A percentile compares a stretch with the other conserved stretches of the same genome.
phyloP scores from a whole-genome alignment of 2,329 filamentous ascomycete genomes.

The Aspergillus aculeatus region DNA sequence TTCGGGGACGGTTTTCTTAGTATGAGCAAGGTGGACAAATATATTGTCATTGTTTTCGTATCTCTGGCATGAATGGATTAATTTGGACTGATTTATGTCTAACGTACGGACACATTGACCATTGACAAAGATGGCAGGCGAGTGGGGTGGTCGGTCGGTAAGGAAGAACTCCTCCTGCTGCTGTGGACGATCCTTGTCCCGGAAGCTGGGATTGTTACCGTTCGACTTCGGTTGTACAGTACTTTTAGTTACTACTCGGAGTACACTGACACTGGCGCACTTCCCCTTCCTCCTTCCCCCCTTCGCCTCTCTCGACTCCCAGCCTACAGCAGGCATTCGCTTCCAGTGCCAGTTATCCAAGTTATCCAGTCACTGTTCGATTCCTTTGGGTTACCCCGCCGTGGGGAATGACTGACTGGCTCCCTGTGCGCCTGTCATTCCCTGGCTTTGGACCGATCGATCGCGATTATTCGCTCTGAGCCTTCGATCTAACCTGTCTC shows the following conservation, averaged over 20 bases:
- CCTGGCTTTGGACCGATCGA: slow-evolving; percentile 5
- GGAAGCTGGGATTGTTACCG: slow-evolving; percentile 11
- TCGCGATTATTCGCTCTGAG: slow-evolving; percentile 1
- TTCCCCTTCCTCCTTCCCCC: too few relatives aligned
- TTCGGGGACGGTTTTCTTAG: background rate
- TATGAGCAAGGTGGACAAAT: background rate
- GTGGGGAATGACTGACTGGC: background rate
- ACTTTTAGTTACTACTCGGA: too few relatives aligned
- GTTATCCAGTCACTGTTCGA: slow-evolving; percentile 5
- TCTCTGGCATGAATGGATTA: background rate
- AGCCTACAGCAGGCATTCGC: background rate
- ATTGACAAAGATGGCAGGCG: slow-evolving; percentile 7
- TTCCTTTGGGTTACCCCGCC: background rate
- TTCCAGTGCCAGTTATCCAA: slow-evolving; percentile 12
- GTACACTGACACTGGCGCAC: too few relatives aligned
- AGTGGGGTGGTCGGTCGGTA: slow-evolving; percentile 13
- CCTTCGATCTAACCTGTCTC: slow-evolving; percentile 12
- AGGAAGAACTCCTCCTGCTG: slow-evolving; percentile 11
- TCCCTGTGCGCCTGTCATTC: slow-evolving; percentile 5
- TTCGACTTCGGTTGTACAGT: background rate
- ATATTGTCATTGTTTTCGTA: background rate
- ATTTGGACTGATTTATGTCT: background rate
- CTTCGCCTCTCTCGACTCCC: background rate
- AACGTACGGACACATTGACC: slow-evolving; percentile 2
- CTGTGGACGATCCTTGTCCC: slow-evolving; percentile 21